Conservation (phyloP, 2,329 filamentous ascomycete genomes). For the Venturia asperata region DNA sequence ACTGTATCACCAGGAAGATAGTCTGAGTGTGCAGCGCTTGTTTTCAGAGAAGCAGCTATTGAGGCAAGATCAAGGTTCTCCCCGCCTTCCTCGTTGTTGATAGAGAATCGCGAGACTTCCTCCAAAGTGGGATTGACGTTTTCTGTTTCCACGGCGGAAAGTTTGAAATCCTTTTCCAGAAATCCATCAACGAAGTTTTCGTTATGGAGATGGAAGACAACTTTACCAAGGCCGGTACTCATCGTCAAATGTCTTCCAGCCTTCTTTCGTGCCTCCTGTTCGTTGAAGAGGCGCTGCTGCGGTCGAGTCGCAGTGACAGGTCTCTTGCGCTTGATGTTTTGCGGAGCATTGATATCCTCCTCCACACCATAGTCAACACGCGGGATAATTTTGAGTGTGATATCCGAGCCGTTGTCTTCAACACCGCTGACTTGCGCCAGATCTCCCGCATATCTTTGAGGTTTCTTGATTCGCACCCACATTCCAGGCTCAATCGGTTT, state of each 20-base stretch:
- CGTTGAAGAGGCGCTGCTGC: slow-evolving; percentile 85
- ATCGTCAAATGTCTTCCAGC: slow-evolving; percentile 58
- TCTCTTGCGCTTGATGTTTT: slow-evolving; percentile 68
- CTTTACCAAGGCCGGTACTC: slow-evolving; percentile 17
- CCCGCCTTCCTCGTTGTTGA: slow-evolving; percentile 81
- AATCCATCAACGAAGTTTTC: slow-evolving; percentile 93
- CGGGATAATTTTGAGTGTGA: slow-evolving; percentile 79
- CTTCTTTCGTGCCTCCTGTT: slow-evolving; percentile 83
- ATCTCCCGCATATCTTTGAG: slow-evolving; percentile 77
- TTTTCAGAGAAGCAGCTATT: slow-evolving; percentile 81
- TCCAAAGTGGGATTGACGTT: slow-evolving; percentile 90
- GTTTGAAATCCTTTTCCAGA: slow-evolving; percentile 86
- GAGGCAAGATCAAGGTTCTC: slow-evolving; percentile 90
- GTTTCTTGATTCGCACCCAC: slow-evolving; percentile 81
- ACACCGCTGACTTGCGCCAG: slow-evolving; percentile 88
- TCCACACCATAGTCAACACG: slow-evolving; percentile 85
- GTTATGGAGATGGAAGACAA: slow-evolving; percentile 73
- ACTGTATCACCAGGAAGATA: slow-evolving; percentile 94
- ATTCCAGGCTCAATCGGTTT: slow-evolving; percentile 77
- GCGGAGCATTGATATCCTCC: slow-evolving; percentile 59
- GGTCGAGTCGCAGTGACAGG: slow-evolving; percentile 54
- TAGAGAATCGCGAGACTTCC: slow-evolving; percentile 86
- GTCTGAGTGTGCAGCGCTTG: slow-evolving; percentile 69
- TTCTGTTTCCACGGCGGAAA: slow-evolving; percentile 75
- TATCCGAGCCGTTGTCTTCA: slow-evolving; percentile 84